These are phyloP conservation scores for Grigorovia jiainica DNA, from an alignment of 805 yeast genomes.

Conservation along the genomic window DNA sequence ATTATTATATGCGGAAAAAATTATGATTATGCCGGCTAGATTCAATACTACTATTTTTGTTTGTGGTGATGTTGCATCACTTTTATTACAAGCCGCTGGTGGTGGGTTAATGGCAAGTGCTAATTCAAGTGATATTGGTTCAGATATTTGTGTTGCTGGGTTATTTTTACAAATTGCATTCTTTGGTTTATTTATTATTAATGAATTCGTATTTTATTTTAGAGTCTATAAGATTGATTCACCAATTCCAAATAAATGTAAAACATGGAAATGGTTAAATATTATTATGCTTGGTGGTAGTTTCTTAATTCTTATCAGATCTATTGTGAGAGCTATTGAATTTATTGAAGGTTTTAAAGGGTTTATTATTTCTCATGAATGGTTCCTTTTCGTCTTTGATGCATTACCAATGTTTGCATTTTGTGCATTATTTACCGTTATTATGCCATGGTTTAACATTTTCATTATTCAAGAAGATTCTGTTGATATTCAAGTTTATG, in stretches of 20 bases:
- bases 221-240: slow-evolving; percentile 4
- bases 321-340: slow-evolving; percentile 27
- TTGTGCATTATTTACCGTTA: slow-evolving; percentile 4
- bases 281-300: slow-evolving; percentile 8
- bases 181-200: slow-evolving; percentile 23
- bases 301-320: slow-evolving; percentile 24
- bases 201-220: slow-evolving; percentile 11
- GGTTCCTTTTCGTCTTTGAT: slow-evolving; percentile 24
- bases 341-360: slow-evolving; percentile 27
- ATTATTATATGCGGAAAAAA: slow-evolving; percentile 11
- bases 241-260: slow-evolving; percentile 1
- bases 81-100: slow-evolving; percentile 26
- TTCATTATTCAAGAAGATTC: slow-evolving; percentile 13
- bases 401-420: slow-evolving; percentile 22
- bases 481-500: slow-evolving; percentile 4
- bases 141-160: slow-evolving; percentile 22
- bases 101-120: slow-evolving; percentile 22
- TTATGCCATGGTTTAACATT: slow-evolving; percentile 9
- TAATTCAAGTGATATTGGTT: slow-evolving; percentile 11
- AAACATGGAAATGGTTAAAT: slow-evolving; percentile 12
- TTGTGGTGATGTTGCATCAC: slow-evolving; percentile 25
- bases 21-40: slow-evolving; percentile 15
- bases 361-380: slow-evolving; percentile 19
- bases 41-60: slow-evolving; percentile 25
- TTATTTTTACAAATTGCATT: slow-evolving; percentile 25